A percentile compares a stretch with the other conserved stretches of the same genome.
These are phyloP conservation scores for Albifimbria verrucaria DNA, from an alignment of 2,329 filamentous ascomycete genomes.

Conservation along the genomic window DNA sequence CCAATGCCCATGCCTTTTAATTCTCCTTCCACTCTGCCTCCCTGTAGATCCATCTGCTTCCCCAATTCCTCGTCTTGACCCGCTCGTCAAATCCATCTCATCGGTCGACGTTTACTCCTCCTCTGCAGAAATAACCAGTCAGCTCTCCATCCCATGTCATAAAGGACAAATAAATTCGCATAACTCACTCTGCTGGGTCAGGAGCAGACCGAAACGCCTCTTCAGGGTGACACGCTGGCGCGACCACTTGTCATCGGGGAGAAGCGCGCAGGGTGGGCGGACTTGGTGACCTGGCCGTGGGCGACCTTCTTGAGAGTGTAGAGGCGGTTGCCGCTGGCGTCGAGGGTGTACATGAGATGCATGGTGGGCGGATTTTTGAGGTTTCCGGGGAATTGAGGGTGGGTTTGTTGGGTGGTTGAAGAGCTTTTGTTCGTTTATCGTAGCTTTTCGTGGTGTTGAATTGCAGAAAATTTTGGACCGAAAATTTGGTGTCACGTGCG, in stretches of 20 bases:
- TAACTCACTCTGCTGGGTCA: slow-evolving; percentile 72
- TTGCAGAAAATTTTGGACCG: background rate
- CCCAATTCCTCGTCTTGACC: slow-evolving; percentile 1
- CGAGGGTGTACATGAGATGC: slow-evolving; percentile 80
- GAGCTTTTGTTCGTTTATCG: background rate
- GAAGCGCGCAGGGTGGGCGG: slow-evolving; percentile 92
- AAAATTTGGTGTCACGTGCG: background rate
- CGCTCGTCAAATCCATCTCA: too few species aligned
- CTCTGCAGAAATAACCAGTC: slow-evolving; percentile 12
- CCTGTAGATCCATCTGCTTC: too few species aligned
- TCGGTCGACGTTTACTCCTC: slow-evolving; percentile 18
- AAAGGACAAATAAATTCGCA: slow-evolving; percentile 1
- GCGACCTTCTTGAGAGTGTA: slow-evolving; percentile 95
- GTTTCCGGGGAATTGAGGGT: slow-evolving; percentile 1
- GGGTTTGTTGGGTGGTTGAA: slow-evolving; percentile 4
- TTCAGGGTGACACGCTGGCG: slow-evolving; percentile 93
- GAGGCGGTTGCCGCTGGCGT: slow-evolving; percentile 76
- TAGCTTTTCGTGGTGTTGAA: slow-evolving; percentile 7
- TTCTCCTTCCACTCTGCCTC: slow-evolving; percentile 7
- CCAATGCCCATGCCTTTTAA: slow-evolving; percentile 8
- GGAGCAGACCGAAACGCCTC: slow-evolving; percentile 83
- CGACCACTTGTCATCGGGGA: slow-evolving; percentile 99
- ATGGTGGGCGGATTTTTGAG: slow-evolving; percentile 29
- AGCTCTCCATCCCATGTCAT: background rate
- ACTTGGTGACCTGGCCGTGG: slow-evolving; percentile 85